Evolutionary conservation across 176 grass and related monocot genomes (phyloP).

Genomic region (Phyllostachys edulis): DNA sequence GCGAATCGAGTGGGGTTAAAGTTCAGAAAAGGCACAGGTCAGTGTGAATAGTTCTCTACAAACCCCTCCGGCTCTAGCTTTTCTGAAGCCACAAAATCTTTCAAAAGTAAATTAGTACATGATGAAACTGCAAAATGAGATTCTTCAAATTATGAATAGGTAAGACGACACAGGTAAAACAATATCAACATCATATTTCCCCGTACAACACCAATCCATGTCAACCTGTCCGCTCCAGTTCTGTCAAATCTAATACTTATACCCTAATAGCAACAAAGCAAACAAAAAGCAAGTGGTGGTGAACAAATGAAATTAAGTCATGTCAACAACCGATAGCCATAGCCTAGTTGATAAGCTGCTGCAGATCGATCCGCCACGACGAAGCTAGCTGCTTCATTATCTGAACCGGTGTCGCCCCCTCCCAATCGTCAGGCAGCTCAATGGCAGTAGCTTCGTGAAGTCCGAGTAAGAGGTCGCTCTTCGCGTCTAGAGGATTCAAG

Average conservation of each 20-base stretch:
- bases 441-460: slow-evolving; percentile 62
- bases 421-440: slow-evolving; percentile 80
- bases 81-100: background rate
- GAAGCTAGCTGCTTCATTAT: slow-evolving; percentile 94
- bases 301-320: slow-evolving; percentile 55
- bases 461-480: slow-evolving; percentile 72
- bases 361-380: slow-evolving; percentile 82
- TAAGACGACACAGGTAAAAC: background rate
- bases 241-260: slow-evolving; percentile 44
- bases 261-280: slow-evolving; percentile 40
- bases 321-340: slow-evolving; percentile 35
- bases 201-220: slow-evolving; percentile 35
- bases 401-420: slow-evolving; percentile 73
- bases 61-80: background rate
- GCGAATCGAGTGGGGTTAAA: too few species aligned
- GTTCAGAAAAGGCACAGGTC: too few species aligned
- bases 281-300: slow-evolving; percentile 30
- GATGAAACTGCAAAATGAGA: background rate
- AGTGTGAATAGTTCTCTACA: background rate
- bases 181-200: slow-evolving; percentile 43
- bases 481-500: slow-evolving; percentile 57
- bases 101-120: background rate
- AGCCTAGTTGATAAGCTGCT: slow-evolving; percentile 73
- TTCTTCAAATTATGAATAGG: slow-evolving; percentile 16
- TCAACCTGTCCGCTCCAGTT: slow-evolving; percentile 31